Evolutionary conservation across 2,329 filamentous ascomycete species (phyloP), one percentile per base, ranked within the genome.

Genomic region (Ophiostoma sp.): DNA sequence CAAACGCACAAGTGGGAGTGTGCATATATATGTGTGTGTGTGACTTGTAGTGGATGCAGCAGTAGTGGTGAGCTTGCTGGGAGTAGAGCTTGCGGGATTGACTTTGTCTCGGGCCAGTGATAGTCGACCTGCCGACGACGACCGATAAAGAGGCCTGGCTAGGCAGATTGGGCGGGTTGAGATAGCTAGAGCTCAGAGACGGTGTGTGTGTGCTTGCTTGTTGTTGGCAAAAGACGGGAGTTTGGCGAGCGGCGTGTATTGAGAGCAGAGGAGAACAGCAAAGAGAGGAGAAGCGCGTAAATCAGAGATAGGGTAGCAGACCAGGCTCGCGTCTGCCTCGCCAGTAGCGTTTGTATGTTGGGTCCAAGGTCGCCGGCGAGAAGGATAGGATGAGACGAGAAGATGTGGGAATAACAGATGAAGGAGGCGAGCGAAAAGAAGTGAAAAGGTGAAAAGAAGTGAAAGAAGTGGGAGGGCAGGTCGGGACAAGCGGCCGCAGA

Each of bases 401-500:
- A 57, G 20, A 31, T 57, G 11, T 31, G 35, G 15, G 33, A 36
- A 62, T n/a, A 39, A 3, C 3, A 57, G 36, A 68, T 11, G 13
- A 20, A 48, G 44, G 44, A 62, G 8, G 36, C 11, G 27, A 20
- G 36, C 23, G 17, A 7, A 66, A 7, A 66, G 13, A 54, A 5
- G 35, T 23, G 23, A 7, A 8, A 36, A 31, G 11, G 39, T 11
- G 11, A 11, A 65, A 36, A 57, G 20, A 31, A 60, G 6, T 17
- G 35, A 27, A 54, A 54, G 57, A 54, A 60, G 36, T 57, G 39
- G 65, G n/a, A 57, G 60, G 67, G 36, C 52, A 15, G 68, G 68
- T 44, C 68, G 66, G 15, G 65, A 27, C 41, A 71, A 27, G 52
- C 54, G 71, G 69, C 54, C 69, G 54, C 54, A 69, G 54, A 52